phyloP scores from a whole-genome alignment of 805 yeast genomes.

The Hanseniaspora nectarophila region DNA sequence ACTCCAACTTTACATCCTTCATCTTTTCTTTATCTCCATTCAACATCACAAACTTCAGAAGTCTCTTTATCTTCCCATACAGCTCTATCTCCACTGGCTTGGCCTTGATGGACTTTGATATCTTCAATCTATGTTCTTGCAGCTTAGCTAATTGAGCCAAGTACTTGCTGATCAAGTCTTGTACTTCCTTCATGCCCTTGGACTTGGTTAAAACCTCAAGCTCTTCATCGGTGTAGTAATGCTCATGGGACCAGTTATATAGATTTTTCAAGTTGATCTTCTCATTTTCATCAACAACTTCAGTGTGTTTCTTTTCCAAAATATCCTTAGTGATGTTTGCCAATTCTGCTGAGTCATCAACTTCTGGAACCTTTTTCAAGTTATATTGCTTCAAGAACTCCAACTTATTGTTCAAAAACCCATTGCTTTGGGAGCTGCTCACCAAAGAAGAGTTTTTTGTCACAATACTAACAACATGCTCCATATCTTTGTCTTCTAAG shows the following conservation, averaged over 20 bases:
- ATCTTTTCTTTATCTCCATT: slow-evolving; percentile 19
- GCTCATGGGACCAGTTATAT: slow-evolving; percentile 40
- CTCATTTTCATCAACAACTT: slow-evolving; percentile 3
- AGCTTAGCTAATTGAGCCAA: slow-evolving; percentile 39
- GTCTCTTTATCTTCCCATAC: slow-evolving; percentile 35
- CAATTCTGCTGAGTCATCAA: not conserved
- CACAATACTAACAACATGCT: slow-evolving; percentile 48
- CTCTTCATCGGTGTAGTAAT: slow-evolving; percentile 41
- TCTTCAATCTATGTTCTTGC: slow-evolving; percentile 35
- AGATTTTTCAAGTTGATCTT: slow-evolving; percentile 29
- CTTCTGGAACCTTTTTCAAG: slow-evolving; percentile 8
- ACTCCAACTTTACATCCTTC: not conserved
- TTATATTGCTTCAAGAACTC: slow-evolving; percentile 34
- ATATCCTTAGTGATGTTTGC: not conserved
- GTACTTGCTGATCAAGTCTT: slow-evolving; percentile 33
- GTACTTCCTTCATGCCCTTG: slow-evolving; percentile 30
- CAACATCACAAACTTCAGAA: slow-evolving; percentile 36
- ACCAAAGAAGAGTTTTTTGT: slow-evolving; percentile 50
- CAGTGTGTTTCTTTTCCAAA: slow-evolving; percentile 12
- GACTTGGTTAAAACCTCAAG: slow-evolving; percentile 32
- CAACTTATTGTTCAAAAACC: slow-evolving; percentile 43
- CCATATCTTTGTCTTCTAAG: slow-evolving; percentile 33
- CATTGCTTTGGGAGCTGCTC: slow-evolving; percentile 39
- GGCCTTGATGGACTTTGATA: slow-evolving; percentile 30
- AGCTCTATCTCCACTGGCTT: slow-evolving; percentile 32